Evolutionary conservation across 352 stramenopile species (phyloP).

Genomic region (Phytophthora megakarya): DNA sequence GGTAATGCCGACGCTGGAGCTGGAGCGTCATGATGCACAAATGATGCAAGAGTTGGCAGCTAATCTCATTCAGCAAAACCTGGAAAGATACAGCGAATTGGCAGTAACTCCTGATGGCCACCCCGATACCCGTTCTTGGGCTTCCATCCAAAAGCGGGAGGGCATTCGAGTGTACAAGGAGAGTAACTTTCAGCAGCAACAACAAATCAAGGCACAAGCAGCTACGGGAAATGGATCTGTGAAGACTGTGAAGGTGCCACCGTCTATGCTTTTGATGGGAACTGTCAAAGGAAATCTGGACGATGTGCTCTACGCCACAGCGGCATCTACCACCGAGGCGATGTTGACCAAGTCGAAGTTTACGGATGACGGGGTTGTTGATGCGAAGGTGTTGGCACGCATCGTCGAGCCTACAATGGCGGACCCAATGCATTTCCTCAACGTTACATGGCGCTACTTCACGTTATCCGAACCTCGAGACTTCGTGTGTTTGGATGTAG

Average conservation of each 20-base stretch:
- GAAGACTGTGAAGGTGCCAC: conserved; percentile 24
- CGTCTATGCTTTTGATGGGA: conserved; percentile 39
- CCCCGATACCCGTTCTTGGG: conserved; percentile 39
- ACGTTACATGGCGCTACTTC: conserved; percentile 44
- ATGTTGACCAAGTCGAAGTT: conserved; percentile 45
- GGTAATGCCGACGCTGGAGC: conserved; percentile 35
- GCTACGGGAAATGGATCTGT: conserved; percentile 20
- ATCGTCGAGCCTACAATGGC: conserved; percentile 42
- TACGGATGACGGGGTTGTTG: conserved; percentile 36
- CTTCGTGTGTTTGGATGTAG: conserved; percentile 45
- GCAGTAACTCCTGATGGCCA: conserved; percentile 37
- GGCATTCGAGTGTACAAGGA: conserved; percentile 45
- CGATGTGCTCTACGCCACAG: conserved; percentile 50
- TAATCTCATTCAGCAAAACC: conserved; percentile 34
- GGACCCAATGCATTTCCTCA: conserved; percentile 45
- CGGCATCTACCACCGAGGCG: conserved; percentile 41
- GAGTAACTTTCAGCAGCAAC: conserved; percentile 30
- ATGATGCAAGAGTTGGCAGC: conserved; percentile 40
- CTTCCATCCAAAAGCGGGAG: conserved; percentile 36
- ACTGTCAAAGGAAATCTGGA: conserved; percentile 50
- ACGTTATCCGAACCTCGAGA: conserved; percentile 41
- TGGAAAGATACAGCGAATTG: conserved; percentile 33
- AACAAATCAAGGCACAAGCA: conserved; percentile 29
- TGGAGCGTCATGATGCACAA: conserved; percentile 31
- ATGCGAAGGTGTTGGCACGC: conserved; percentile 35